phyloP scores from a whole-genome alignment of 2,329 filamentous ascomycete genomes.

The Dissoconium aciculare region DNA sequence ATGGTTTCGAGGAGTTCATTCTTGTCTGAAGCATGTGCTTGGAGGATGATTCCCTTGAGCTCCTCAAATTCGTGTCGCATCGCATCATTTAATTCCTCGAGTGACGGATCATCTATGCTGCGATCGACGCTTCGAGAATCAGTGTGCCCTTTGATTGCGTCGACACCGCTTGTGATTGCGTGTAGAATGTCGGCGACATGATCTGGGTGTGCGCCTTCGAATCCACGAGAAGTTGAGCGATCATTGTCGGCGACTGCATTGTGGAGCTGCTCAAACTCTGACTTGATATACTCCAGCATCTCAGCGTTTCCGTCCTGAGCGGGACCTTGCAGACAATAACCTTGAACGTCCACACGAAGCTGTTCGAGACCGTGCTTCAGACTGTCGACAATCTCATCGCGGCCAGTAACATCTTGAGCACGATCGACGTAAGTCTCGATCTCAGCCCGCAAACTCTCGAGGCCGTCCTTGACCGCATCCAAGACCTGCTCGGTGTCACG shows the following conservation, averaged over 20 bases:
- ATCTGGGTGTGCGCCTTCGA: constrained; percentile 11
- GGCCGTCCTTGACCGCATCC: constrained; percentile 72
- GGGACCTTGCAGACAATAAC: constrained; percentile 32
- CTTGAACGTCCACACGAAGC: constrained; percentile 46
- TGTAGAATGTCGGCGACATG: constrained; percentile 20
- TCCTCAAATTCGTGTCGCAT: constrained; percentile 73
- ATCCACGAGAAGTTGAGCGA: constrained; percentile 20
- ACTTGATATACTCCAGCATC: constrained; percentile 36
- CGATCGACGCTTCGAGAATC: constrained; percentile 11
- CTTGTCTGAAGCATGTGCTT: constrained; percentile 40
- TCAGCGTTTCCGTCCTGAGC: constrained; percentile 30
- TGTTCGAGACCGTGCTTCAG: constrained; percentile 50
- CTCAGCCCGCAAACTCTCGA: constrained; percentile 64
- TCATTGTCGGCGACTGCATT: constrained; percentile 34
- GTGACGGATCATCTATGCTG: constrained; percentile 18
- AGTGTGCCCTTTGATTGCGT: constrained; percentile 18
- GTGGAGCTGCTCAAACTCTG: constrained; percentile 48
- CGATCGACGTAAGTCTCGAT: constrained; percentile 71
- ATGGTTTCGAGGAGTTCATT: constrained; percentile 48
- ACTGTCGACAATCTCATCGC: constrained; percentile 63
- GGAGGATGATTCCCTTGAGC: constrained; percentile 60
- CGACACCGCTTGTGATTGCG: constrained; percentile 20
- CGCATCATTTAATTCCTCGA: constrained; percentile 44
- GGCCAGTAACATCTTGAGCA: constrained; percentile 50
- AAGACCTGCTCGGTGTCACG: constrained; percentile 78